Base-by-base conservation (phyloP, 1,284 basidiomycete species). In the Tilletia indica region DNA sequence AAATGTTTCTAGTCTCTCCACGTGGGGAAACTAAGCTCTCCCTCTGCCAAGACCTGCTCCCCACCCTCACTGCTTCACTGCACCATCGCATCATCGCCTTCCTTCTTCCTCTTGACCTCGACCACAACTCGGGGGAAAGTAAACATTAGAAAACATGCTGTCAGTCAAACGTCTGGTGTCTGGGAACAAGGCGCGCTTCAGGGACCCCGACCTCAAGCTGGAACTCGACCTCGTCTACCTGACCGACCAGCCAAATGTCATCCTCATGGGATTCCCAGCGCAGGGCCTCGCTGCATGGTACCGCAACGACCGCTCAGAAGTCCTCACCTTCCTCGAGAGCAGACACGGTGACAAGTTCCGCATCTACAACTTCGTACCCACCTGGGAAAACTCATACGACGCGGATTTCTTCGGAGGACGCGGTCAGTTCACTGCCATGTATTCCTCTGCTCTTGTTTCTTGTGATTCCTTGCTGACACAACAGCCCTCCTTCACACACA, bases 231-330 rank as follows among this genome's bases (percentile, higher is more conserved):
- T 94, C 8, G 90, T 90, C 63, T 93, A 94, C 85, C 88, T 94
- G n/a, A 92, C 81, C 61, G 68, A 72, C 67, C 70, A 71, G 38
- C 25, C 63, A 31, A 42, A 54, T 45, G 87, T 96, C 74, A 91
- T 94, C 74, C 91, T 94, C 76, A 93, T 87, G 86, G 87, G 93
- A n/a, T 94, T 91, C 82, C 93, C 93, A 0, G 92, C 93, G 0
- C 86, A 87, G 0, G 93, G 93, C 2, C 80, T 94, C 1, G 92
- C 93, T 77, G 89, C 91, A 0, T 84, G 92, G 49, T 96, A 95
- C 80, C 88, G 93, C 67, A 96, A 96, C 82, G 87, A 87, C 48
- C 87, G 91, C 66, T 89, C 90, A 38, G 91, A 94, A 78, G 92
- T 91, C 0, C 89, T 90, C 76, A 88, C 87, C 68, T 94, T 95